These are phyloP conservation scores for Oryza coarctata DNA, from an alignment of 176 grass and related monocot genomes.

Conservation along the genomic window DNA sequence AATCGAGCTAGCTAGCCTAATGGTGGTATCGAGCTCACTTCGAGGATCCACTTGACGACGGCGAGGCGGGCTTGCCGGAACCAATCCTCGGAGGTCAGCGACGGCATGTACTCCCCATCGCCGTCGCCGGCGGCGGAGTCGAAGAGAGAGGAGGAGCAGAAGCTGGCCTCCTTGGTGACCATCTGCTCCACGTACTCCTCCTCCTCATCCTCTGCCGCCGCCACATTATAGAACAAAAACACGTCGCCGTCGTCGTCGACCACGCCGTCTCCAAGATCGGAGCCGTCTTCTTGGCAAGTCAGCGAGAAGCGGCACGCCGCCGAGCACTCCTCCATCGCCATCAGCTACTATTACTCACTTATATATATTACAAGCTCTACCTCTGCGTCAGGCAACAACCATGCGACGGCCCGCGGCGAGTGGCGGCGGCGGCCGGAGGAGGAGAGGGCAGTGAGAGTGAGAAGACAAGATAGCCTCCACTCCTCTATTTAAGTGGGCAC, in stretches of 20 bases:
- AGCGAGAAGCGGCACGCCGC: conserved; percentile 61
- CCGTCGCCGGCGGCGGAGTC: conserved; percentile 19
- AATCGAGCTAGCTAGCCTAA: neutral
- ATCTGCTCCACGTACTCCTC: conserved; percentile 76
- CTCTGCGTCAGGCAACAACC: conserved; percentile 21
- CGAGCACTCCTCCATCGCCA: conserved; percentile 35
- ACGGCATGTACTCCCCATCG: conserved; percentile 25
- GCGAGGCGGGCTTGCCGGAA: conserved; percentile 56
- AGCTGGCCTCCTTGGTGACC: conserved; percentile 65
- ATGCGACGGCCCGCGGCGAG: neutral
- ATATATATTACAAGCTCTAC: neutral
- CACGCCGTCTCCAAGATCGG: conserved; percentile 46
- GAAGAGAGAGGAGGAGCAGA: conserved; percentile 33
- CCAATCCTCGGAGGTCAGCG: conserved; percentile 47
- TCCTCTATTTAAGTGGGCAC: conserved; percentile 44
- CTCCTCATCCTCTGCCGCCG: conserved; percentile 17
- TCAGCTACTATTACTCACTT: neutral
- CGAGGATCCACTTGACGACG: conserved; percentile 77
- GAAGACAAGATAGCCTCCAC: conserved; percentile 24
- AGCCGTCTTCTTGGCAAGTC: conserved; percentile 71
- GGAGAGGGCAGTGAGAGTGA: conserved; percentile 12
- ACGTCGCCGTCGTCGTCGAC: conserved; percentile 43
- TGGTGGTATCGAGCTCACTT: conserved; percentile 38
- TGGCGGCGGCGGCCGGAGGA: conserved; percentile 24
- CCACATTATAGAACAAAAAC: conserved; percentile 17